Percentiles rank a stretch among this genome's conserved stretches.
phyloP scores from a whole-genome alignment of 257 asterid genomes.

The Parsonsia alboflavescens region DNA sequence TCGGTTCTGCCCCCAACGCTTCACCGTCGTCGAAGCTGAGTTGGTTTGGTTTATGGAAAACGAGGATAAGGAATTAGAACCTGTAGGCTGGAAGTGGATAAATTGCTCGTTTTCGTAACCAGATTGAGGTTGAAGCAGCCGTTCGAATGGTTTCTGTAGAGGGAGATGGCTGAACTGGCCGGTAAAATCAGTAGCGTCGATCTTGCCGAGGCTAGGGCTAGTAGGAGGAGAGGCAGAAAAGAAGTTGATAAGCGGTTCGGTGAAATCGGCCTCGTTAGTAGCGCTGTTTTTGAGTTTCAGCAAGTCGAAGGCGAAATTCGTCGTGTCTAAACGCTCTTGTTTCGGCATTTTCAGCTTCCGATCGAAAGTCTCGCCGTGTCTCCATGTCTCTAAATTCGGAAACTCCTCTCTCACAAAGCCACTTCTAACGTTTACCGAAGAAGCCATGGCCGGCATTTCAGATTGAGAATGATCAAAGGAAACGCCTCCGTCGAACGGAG shows the following conservation, averaged over 20 bases:
- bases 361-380: background rate
- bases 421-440: background rate
- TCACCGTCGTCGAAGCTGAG: background rate
- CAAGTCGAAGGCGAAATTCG: constrained; percentile 15
- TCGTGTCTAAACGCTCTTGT: constrained; percentile 16
- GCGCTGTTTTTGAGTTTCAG: constrained; percentile 8
- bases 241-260: constrained; percentile 20
- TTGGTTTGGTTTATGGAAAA: background rate
- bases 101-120: background rate
- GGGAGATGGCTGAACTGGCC: background rate
- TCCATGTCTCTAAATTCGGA: constrained; percentile 7
- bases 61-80: background rate
- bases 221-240: background rate
- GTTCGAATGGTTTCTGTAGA: background rate
- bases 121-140: background rate
- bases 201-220: too few species aligned
- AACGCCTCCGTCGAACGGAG: background rate
- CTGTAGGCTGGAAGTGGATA: background rate
- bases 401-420: background rate
- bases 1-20: background rate
- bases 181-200: background rate
- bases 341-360: constrained; percentile 24
- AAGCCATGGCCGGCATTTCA: background rate
- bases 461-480: constrained; percentile 15
- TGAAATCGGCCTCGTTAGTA: constrained; percentile 4